Evolutionary conservation across 768 basidiomycete species (phyloP), one percentile per base, ranked within the genome.

Genomic region (Rhizopogon rudus): DNA sequence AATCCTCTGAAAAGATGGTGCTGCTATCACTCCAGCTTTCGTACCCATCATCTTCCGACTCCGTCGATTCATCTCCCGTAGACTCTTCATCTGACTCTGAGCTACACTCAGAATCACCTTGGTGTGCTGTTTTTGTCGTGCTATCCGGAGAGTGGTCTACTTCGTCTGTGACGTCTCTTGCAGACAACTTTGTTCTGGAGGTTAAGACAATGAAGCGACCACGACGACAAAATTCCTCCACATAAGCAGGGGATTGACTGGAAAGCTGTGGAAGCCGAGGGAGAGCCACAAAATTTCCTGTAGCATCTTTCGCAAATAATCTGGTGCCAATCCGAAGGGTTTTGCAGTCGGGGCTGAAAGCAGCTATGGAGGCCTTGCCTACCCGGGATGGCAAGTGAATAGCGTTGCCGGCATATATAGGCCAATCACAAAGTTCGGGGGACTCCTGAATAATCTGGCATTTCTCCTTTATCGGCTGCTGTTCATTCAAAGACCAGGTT

Each of bases 21-120:
- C 61, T 59, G 12, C 61, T 39, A 22, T 64, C 61, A 52, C 63
- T 64, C 63, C 63, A 64, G 17, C 57, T 56, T 41, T 64, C 63
- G 39, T 63, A 61, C 13, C 52, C 56, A 20, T 33, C 59, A 14
- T 40, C 55, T 6, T 56, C 44, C 16, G 40, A 40, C 16, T 40
- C 40, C 10, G 41, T 29, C 6, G 52, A 54, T 10, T 52, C 55
- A 12, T 53, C 42, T 17, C 3, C 7, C 2, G n/a, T 17, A n/a
- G 40, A 40, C 40, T 17, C 40, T 3, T 40, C 40, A 40, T 40
- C 40, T n/a, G 40, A 40, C n/a, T 40, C 40, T n/a, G 40, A 40
- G 40, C 40, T 40, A 40, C 12, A 37, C 12, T 13, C 13, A 37
- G 10, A 10, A 37, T 40, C 40, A 2, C 6, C n/a, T n/a, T 8